Evolutionary conservation across 1,139 yeast genomes (phyloP).

Genomic region (Debaryomyces nepalensis): DNA sequence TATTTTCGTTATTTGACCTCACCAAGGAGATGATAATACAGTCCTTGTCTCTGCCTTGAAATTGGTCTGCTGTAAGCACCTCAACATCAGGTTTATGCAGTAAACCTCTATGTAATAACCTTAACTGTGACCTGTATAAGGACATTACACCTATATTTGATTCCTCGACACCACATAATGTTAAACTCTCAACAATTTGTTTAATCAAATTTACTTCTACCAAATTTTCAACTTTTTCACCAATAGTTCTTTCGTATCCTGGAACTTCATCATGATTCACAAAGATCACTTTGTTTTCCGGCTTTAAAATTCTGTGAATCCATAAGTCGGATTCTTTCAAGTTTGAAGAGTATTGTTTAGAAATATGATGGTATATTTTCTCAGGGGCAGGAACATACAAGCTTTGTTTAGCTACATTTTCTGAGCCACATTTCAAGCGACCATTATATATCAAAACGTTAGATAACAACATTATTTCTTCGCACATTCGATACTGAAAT

Average conservation of each 20-base stretch:
- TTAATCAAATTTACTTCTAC: conserved; percentile 70
- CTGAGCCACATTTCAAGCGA: conserved; percentile 74
- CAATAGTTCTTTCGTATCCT: conserved; percentile 58
- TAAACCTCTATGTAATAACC: conserved; percentile 54
- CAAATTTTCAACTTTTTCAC: conserved; percentile 73
- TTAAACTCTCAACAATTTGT: conserved; percentile 64
- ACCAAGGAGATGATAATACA: conserved; percentile 87
- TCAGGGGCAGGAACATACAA: conserved; percentile 51
- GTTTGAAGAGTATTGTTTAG: conserved; percentile 9
- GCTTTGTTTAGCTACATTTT: conserved; percentile 59
- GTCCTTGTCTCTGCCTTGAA: conserved; percentile 95
- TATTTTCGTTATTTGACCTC: conserved; percentile 69
- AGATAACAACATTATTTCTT: conserved; percentile 82
- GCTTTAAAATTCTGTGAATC: conserved; percentile 38
- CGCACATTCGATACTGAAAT: conserved; percentile 90
- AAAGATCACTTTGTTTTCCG: conserved; percentile 65
- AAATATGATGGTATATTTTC: conserved; percentile 19
- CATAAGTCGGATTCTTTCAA: conserved; percentile 25
- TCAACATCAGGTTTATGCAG: conserved; percentile 56
- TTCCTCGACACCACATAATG: conserved; percentile 62
- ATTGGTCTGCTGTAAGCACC: conserved; percentile 90
- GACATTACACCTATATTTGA: conserved; percentile 83
- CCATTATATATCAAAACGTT: conserved; percentile 80
- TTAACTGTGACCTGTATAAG: conserved; percentile 80
- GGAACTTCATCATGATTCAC: conserved; percentile 75